phyloP scores from a whole-genome alignment of 805 yeast species.

The Nakazawaea ishiwadae region DNA sequence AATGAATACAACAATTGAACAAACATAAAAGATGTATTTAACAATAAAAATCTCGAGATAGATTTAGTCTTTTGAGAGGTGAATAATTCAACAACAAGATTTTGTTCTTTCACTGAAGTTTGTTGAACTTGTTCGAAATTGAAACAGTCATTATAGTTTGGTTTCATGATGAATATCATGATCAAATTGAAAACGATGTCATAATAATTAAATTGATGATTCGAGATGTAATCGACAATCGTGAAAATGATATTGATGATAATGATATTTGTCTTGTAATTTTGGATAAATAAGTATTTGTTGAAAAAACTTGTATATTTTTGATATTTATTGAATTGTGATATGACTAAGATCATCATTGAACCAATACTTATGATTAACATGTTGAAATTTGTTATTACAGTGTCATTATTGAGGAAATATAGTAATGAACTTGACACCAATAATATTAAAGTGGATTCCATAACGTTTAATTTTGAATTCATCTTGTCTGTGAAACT shows the following conservation, averaged over 20 bases:
- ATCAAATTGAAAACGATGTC: constrained; percentile 8
- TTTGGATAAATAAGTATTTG: constrained; percentile 18
- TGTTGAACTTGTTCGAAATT: constrained; percentile 1
- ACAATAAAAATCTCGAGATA: constrained; percentile 78
- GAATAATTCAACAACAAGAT: constrained; percentile 29
- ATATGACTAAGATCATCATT: constrained; percentile 20
- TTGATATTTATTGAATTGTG: constrained; percentile 22
- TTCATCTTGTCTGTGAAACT: constrained; percentile 2
- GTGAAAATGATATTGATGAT: constrained; percentile 17
- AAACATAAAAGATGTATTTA: constrained; percentile 91
- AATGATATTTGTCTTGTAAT: constrained; percentile 21
- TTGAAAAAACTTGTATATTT: constrained; percentile 18
- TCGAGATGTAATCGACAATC: constrained; percentile 9
- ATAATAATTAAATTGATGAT: neutral
- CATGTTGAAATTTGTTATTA: constrained; percentile 23
- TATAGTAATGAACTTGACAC: neutral
- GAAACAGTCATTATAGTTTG: constrained; percentile 9
- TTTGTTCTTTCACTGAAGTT: neutral
- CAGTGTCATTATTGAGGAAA: neutral
- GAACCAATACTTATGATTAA: constrained; percentile 26
- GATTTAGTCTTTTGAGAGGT: constrained; percentile 72
- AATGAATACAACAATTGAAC: constrained; percentile 89
- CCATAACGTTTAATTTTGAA: neutral
- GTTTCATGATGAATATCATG: constrained; percentile 1
- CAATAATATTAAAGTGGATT: neutral